Conservation (phyloP, 495 filamentous ascomycete species). For the Penicillium canescens region DNA sequence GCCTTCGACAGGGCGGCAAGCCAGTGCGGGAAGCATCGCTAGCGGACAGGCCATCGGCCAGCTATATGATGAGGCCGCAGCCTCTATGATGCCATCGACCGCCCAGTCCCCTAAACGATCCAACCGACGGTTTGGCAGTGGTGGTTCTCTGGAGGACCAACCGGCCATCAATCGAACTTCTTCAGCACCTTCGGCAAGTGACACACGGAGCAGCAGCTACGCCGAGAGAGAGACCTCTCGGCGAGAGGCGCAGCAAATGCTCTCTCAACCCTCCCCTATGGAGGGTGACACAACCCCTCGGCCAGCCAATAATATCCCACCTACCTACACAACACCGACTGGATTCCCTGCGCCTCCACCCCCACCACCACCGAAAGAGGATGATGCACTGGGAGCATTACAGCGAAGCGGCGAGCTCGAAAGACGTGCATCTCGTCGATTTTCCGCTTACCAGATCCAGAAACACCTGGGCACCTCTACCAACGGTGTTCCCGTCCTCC, state of each 20-base stretch:
- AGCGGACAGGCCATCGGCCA: constrained; percentile 63
- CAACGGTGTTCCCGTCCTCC: constrained; percentile 82
- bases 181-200: constrained; percentile 25
- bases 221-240: constrained; percentile 46
- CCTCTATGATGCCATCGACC: constrained; percentile 24
- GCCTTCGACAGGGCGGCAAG: constrained; percentile 55
- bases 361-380: constrained; percentile 75
- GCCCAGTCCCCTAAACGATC: constrained; percentile 38
- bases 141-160: constrained; percentile 47
- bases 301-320: constrained; percentile 35
- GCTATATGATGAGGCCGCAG: constrained; percentile 61
- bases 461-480: constrained; percentile 83
- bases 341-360: constrained; percentile 64
- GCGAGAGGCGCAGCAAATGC: constrained; percentile 49
- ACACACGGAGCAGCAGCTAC: constrained; percentile 32
- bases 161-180: constrained; percentile 47
- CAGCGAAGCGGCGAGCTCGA: constrained; percentile 93
- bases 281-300: constrained; percentile 41
- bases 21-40: constrained; percentile 64
- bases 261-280: constrained; percentile 61
- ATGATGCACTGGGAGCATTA: constrained; percentile 87
- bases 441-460: constrained; percentile 93
- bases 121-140: constrained; percentile 53
- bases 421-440: constrained; percentile 85
- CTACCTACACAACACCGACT: constrained; percentile 14